phyloP scores from a whole-genome alignment of 257 asterid species.

The Fraxinus quadrangulata region DNA sequence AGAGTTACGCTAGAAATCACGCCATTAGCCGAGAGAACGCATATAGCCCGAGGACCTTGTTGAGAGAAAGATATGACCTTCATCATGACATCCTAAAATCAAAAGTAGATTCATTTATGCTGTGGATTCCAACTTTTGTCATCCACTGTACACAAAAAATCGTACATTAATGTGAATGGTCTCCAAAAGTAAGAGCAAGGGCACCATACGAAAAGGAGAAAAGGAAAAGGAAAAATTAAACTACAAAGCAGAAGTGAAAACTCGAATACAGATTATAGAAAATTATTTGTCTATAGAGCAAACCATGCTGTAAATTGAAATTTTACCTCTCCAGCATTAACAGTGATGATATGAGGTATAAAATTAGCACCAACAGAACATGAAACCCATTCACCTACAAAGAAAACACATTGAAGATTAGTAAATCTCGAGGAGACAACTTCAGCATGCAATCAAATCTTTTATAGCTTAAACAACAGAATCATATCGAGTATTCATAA shows the following conservation, averaged over 20 bases:
- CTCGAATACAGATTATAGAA: background rate
- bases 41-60: conserved; percentile 71
- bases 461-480: background rate
- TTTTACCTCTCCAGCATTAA: conserved; percentile 57
- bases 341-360: conserved; percentile 48
- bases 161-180: background rate
- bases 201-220: too few relatives aligned
- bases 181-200: background rate
- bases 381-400: conserved; percentile 52
- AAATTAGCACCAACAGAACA: conserved; percentile 52
- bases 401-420: background rate
- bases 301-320: background rate
- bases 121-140: background rate
- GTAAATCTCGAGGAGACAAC: background rate
- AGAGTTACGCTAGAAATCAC: conserved; percentile 61
- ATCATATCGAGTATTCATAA: background rate
- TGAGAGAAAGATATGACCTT: conserved; percentile 83
- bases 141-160: background rate
- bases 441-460: background rate
- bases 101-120: conserved; percentile 3
- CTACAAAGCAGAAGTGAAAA: background rate
- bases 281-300: background rate
- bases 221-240: background rate
- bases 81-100: conserved; percentile 71
- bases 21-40: conserved; percentile 66